Conservation (phyloP, 2,329 filamentous ascomycete genomes). For the Verticillium albo-atrum region DNA sequence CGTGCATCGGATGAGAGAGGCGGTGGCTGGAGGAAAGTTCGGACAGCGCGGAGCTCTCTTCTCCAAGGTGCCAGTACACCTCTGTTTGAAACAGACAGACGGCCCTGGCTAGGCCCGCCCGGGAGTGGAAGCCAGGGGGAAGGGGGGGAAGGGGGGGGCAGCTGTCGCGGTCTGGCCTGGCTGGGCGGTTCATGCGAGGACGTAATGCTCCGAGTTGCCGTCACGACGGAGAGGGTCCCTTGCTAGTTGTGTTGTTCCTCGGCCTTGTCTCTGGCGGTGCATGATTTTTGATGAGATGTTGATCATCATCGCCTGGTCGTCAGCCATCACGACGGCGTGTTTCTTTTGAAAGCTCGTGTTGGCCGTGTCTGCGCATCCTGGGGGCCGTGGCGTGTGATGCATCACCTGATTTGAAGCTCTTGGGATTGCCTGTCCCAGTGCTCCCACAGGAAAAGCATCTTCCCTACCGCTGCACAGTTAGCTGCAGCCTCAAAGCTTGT, state of each 20-base stretch:
- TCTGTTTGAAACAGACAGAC: background rate
- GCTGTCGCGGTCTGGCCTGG: background rate
- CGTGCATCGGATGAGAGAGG: background rate
- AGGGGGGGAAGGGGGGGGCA: background rate
- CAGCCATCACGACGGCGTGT: no score
- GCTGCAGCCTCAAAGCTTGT: background rate
- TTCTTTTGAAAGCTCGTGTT: background rate
- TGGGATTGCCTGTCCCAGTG: no score
- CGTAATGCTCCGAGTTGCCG: background rate
- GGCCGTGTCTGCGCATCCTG: background rate
- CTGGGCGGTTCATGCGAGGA: background rate
- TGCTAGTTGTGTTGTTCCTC: background rate
- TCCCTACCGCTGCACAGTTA: background rate
- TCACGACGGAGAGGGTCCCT: background rate
- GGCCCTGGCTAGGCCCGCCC: no score
- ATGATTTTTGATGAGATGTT: background rate
- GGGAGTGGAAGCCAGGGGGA: background rate
- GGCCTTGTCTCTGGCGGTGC: background rate
- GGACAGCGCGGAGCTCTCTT: background rate
- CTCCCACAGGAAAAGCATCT: no score
- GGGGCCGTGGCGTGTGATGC: no score
- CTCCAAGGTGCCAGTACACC: no score
- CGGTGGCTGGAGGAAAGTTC: background rate
- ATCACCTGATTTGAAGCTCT: no score
- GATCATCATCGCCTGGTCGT: background rate